These are phyloP conservation scores for Pyrenula aspistea DNA, from an alignment of 495 filamentous ascomycete species.

Conservation along the genomic window DNA sequence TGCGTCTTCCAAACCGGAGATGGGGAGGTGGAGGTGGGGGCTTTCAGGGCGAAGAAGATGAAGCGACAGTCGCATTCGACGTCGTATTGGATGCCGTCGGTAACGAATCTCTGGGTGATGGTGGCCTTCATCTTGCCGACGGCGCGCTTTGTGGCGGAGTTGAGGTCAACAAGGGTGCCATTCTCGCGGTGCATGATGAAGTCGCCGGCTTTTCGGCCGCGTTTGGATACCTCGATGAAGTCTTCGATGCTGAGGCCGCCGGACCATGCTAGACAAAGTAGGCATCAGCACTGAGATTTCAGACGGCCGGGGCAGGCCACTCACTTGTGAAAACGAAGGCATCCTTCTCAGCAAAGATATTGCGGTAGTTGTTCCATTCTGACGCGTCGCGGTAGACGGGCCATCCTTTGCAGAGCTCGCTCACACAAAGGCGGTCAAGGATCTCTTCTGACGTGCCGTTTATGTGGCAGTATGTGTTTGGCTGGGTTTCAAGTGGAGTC, in stretches of 20 bases:
- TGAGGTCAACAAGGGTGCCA: slow-evolving; percentile 14
- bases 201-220: slow-evolving; percentile 9
- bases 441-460: slow-evolving; percentile 1
- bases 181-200: slow-evolving; percentile 13
- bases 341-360: slow-evolving; percentile 9
- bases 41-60: slow-evolving; percentile 14
- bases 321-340: slow-evolving; percentile 14
- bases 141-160: slow-evolving; percentile 10
- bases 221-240: slow-evolving; percentile 14
- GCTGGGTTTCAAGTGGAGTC: slow-evolving; percentile 3
- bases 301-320: not conserved
- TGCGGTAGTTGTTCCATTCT: slow-evolving; percentile 16
- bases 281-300: too few species aligned
- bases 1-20: slow-evolving; percentile 8
- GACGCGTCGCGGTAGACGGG: slow-evolving; percentile 13
- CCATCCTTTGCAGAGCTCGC: slow-evolving; percentile 5
- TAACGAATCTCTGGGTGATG: slow-evolving; percentile 17
- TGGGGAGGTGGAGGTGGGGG: not conserved
- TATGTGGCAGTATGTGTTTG: slow-evolving; percentile 1
- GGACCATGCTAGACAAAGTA: slow-evolving; percentile 5
- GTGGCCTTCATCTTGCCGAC: slow-evolving; percentile 18
- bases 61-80: slow-evolving; percentile 17
- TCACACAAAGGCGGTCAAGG: slow-evolving; percentile 4
- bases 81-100: slow-evolving; percentile 12
- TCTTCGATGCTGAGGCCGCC: slow-evolving; percentile 6